phyloP scores from a whole-genome alignment of 345 rosid species.

The Salix viminalis region DNA sequence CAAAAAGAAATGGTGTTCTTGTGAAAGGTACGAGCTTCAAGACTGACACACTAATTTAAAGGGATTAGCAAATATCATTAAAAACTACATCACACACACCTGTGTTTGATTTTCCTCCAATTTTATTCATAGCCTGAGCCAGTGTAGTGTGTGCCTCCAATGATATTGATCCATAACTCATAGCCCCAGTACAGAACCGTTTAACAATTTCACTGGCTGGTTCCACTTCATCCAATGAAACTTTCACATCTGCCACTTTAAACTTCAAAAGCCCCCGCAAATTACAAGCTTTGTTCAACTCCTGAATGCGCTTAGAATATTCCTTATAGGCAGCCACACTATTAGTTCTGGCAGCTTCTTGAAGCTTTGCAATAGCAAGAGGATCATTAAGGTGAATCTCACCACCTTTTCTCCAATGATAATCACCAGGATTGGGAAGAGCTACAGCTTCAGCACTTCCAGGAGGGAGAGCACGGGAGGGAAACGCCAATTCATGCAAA shows the following conservation, averaged over 20 bases:
- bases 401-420: conserved; percentile 98
- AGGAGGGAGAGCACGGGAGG: conserved; percentile 58
- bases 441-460: conserved; percentile 98
- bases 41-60: background rate
- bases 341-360: conserved; percentile 86
- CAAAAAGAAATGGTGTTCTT: background rate
- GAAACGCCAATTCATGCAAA: conserved; percentile 91
- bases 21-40: background rate
- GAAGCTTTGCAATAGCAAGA: conserved; percentile 89
- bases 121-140: conserved; percentile 88
- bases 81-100: conserved; percentile 37
- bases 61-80: background rate
- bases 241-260: conserved; percentile 53
- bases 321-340: conserved; percentile 95
- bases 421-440: conserved; percentile 89
- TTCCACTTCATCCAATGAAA: conserved; percentile 85
- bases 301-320: conserved; percentile 85
- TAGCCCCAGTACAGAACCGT: conserved; percentile 96
- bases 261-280: conserved; percentile 91
- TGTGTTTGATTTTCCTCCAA: conserved; percentile 98
- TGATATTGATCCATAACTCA: conserved; percentile 99
- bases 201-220: conserved; percentile 97
- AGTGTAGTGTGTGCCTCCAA: conserved; percentile 85
- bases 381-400: conserved; percentile 98
- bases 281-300: conserved; percentile 82